phyloP scores from a whole-genome alignment of 2,329 filamentous ascomycete species.

The Talaromyces sp. region DNA sequence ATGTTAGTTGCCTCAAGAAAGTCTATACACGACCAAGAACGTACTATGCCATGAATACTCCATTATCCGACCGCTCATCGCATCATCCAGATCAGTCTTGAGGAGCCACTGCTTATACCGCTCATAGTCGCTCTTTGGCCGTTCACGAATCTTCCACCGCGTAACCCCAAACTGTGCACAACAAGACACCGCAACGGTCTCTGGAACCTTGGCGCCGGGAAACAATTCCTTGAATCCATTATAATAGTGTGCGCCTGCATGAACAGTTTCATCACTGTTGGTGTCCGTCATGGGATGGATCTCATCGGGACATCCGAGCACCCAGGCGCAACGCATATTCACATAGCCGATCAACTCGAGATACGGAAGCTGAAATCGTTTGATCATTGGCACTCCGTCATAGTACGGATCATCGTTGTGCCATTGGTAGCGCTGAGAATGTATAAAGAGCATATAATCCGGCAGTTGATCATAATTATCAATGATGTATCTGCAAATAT shows the following conservation, averaged over 20 bases:
- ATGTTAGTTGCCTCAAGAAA: slow-evolving; percentile 7
- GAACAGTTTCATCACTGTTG: slow-evolving; percentile 42
- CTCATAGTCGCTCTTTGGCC: slow-evolving; percentile 48
- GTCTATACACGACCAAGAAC: slow-evolving; percentile 20
- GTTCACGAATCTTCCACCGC: slow-evolving; percentile 44
- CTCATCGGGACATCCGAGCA: slow-evolving; percentile 51
- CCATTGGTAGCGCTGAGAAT: slow-evolving; percentile 42
- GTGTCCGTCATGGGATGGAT: slow-evolving; percentile 46
- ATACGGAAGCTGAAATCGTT: slow-evolving; percentile 48
- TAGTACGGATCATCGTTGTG: slow-evolving; percentile 54
- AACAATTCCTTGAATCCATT: slow-evolving; percentile 51
- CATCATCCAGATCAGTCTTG: slow-evolving; percentile 47
- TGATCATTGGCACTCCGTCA: slow-evolving; percentile 49
- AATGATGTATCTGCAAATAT: slow-evolving; percentile 38
- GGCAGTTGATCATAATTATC: slow-evolving; percentile 42
- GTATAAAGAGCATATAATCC: slow-evolving; percentile 42
- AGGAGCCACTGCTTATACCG: slow-evolving; percentile 49
- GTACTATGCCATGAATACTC: slow-evolving; percentile 61
- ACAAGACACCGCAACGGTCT: slow-evolving; percentile 50
- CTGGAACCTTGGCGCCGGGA: slow-evolving; percentile 38
- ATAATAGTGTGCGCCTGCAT: slow-evolving; percentile 50
- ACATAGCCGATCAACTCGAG: slow-evolving; percentile 52
- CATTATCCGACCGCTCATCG: slow-evolving; percentile 52
- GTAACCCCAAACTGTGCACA: slow-evolving; percentile 57
- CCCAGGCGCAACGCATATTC: slow-evolving; percentile 54